Percentiles rank a stretch among this genome's conserved stretches.
Conservation (phyloP, 345 rosid species). For the Populus deltoides region DNA sequence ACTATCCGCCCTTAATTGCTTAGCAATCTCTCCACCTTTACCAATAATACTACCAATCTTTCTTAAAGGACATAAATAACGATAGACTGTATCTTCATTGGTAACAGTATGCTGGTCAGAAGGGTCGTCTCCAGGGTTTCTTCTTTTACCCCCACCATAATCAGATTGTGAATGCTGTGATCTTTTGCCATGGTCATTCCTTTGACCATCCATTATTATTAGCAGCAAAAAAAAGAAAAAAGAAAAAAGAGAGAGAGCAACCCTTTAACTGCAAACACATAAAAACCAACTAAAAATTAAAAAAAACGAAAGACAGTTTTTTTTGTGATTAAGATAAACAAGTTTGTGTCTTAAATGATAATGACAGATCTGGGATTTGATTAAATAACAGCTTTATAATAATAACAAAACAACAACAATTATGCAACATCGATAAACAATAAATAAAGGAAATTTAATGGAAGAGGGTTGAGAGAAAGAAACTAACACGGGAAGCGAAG, state of each 20-base stretch:
- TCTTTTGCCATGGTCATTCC: conserved; percentile 33
- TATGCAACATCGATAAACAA: neutral
- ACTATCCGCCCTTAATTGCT: conserved; percentile 29
- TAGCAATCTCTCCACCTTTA: conserved; percentile 33
- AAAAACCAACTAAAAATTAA: neutral
- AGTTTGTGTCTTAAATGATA: neutral
- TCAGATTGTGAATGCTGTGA: conserved; percentile 27
- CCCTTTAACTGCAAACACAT: neutral
- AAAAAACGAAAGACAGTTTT: neutral
- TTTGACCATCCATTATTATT: conserved; percentile 28
- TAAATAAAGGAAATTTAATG: neutral
- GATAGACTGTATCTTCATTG: conserved; percentile 32
- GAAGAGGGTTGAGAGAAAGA: neutral
- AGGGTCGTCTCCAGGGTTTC: conserved; percentile 30
- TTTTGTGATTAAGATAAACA: neutral
- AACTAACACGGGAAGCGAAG: neutral
- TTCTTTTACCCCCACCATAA: conserved; percentile 32
- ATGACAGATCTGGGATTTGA: neutral
- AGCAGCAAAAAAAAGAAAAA: neutral
- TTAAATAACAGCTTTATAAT: neutral
- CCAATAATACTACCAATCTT: conserved; percentile 38
- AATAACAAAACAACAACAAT: neutral
- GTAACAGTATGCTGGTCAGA: conserved; percentile 21
- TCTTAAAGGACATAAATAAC: conserved; percentile 32
- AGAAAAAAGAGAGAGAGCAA: neutral